Base-by-base conservation (phyloP, 2,329 filamentous ascomycete genomes). In the Aureobasidium mangrovei region DNA sequence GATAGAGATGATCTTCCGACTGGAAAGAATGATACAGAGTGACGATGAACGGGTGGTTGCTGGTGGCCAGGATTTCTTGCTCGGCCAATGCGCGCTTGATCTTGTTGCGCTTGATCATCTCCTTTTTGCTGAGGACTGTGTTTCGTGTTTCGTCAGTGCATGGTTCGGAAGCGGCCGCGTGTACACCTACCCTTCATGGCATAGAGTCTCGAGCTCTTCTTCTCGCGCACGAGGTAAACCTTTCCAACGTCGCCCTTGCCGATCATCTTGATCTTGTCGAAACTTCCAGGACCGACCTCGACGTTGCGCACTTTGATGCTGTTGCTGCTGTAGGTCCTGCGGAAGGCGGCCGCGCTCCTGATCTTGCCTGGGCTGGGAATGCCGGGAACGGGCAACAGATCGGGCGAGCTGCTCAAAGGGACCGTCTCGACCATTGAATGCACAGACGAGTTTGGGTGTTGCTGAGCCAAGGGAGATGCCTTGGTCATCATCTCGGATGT, bases 81-180 rank as follows among this genome's bases (percentile, higher is more conserved):
- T 98, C 93, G 36, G 93, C 93, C 62, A 98, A 78, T 10, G 93
- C 93, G 67, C 93, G 84, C 80, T 98, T 98, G 75, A 98, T 98
- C 80, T 98, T 98, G 78, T 98, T 98, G 56, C 93, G 86, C 77
- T 98, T 98, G 72, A 98, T 98, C 93, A 98, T 98, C 72, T 98
- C 93, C 77, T 97, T 96, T 74, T 98, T 98, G 79, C 91, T 97
- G 71, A 98, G 70, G 4, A 98, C 93, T 97, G 67, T 44, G 27
- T 9, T 33, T 3, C 9, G 28, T 49, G 35, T 39, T 27, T 26
- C 1, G 6, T 7, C 28, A 2, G 32, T 27, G 7, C 4, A 27
- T 32, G 6, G 2, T 7, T 7, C 2, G 24, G 2, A 26, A 18
- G 46, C 36, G 36, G 8, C 4, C 36, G 7, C 35, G 31, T 41